A percentile compares a stretch with the other conserved stretches of the same genome.
phyloP scores from a whole-genome alignment of 1,139 yeast genomes.

The Hemisphaericaspora xylanilytica region DNA sequence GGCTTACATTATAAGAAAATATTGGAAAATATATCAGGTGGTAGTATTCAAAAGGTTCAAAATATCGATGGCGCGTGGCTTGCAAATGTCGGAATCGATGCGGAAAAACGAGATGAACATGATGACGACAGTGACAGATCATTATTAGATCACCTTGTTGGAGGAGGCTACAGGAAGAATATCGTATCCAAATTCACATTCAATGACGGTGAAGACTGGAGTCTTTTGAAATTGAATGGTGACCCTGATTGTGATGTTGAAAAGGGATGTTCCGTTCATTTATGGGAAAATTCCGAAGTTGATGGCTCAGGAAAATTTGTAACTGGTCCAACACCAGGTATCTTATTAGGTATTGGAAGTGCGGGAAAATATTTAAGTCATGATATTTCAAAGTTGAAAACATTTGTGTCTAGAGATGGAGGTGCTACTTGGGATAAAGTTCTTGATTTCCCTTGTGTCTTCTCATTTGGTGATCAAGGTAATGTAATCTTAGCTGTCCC shows the following conservation, averaged over 20 bases:
- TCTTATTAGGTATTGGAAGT: conserved; percentile 59
- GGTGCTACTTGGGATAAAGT: conserved; percentile 69
- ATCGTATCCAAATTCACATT: conserved; percentile 42
- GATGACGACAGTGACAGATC: conserved; percentile 19
- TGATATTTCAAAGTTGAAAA: conserved; percentile 31
- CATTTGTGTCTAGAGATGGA: conserved; percentile 74
- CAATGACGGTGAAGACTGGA: conserved; percentile 70
- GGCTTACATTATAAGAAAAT: conserved; percentile 56
- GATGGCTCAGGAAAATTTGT: conserved; percentile 55
- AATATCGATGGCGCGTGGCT: conserved; percentile 73
- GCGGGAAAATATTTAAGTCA: conserved; percentile 38
- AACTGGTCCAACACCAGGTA: conserved; percentile 73
- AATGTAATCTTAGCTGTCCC: conserved; percentile 68
- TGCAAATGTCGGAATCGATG: conserved; percentile 41
- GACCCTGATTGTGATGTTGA: conserved; percentile 47
- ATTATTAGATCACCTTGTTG: conserved; percentile 27
- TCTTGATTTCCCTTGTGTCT: conserved; percentile 53
- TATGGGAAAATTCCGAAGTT: conserved; percentile 48
- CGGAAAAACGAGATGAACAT: too few species aligned
- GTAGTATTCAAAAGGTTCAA: conserved; percentile 50
- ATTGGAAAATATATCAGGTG: conserved; percentile 43
- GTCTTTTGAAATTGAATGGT: conserved; percentile 41
- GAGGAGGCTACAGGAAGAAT: conserved; percentile 22
- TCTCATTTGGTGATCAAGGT: conserved; percentile 78
- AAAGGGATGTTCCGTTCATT: conserved; percentile 55